Evolutionary conservation across 345 rosid species (phyloP).

Genomic region (Barbarea vulgaris): DNA sequence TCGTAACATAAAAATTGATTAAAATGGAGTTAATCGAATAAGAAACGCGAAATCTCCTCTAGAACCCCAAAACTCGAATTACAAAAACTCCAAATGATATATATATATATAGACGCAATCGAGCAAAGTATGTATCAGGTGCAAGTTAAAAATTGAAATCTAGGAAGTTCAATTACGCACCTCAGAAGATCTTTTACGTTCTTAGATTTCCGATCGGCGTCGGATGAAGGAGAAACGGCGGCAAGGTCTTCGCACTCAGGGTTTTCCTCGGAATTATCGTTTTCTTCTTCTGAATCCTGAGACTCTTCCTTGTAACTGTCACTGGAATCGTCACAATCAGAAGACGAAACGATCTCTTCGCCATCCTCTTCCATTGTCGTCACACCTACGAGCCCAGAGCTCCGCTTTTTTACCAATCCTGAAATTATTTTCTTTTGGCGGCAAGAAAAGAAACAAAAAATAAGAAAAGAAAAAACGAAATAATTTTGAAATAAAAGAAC

Average conservation of each 20-base stretch:
- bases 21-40: not conserved
- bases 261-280: constrained; percentile 31
- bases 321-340: constrained; percentile 54
- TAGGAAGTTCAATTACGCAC: constrained; percentile 38
- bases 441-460: constrained; percentile 15
- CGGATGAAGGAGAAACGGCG: constrained; percentile 46
- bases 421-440: constrained; percentile 39
- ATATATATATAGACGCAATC: constrained; percentile 2
- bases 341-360: constrained; percentile 45
- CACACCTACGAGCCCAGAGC: constrained; percentile 36
- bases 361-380: constrained; percentile 48
- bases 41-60: constrained; percentile 11
- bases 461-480: not conserved
- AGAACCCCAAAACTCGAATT: not conserved
- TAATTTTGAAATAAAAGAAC: constrained; percentile 3
- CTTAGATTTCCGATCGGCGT: constrained; percentile 74
- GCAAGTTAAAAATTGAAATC: constrained; percentile 5
- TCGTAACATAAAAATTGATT: not conserved
- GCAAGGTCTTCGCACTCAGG: constrained; percentile 32
- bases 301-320: constrained; percentile 49
- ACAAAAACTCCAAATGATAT: not conserved
- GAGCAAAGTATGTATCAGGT: not conserved
- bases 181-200: constrained; percentile 91
- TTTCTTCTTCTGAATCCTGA: constrained; percentile 33
- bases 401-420: constrained; percentile 20